Evolutionary conservation across 768 basidiomycete species (phyloP).

Genomic region (Rhizopogon vesiculosus): DNA sequence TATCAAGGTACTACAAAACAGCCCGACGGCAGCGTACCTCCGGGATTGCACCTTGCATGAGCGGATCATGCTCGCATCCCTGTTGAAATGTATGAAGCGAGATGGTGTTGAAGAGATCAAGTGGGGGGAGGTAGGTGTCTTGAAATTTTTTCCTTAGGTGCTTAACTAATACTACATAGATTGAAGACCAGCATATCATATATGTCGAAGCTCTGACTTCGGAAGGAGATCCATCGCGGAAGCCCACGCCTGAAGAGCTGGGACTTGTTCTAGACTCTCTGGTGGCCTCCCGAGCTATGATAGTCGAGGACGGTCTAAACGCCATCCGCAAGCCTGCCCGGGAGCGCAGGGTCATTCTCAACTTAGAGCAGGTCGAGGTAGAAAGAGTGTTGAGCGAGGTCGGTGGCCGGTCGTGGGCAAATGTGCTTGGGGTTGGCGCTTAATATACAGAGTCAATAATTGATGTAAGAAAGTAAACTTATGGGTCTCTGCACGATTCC

Average conservation of each 20-base stretch:
- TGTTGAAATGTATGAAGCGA: constrained; percentile 76
- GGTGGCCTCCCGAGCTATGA: constrained; percentile 69
- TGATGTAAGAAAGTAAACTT: no score
- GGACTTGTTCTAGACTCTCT: constrained; percentile 69
- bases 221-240: constrained; percentile 50
- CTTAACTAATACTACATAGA: constrained; percentile 31
- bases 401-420: constrained; percentile 68
- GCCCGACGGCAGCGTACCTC: constrained; percentile 81
- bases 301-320: constrained; percentile 60
- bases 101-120: constrained; percentile 86
- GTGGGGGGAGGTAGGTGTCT: constrained; percentile 65
- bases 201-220: constrained; percentile 63
- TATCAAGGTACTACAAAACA: constrained; percentile 83
- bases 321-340: constrained; percentile 50
- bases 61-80: constrained; percentile 78
- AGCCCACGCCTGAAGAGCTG: constrained; percentile 62
- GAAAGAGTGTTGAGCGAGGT: constrained; percentile 82
- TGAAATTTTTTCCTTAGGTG: not conserved
- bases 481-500: no score
- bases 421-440: constrained; percentile 26
- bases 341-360: constrained; percentile 74
- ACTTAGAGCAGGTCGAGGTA: constrained; percentile 79
- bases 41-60: constrained; percentile 84
- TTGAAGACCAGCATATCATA: constrained; percentile 70
- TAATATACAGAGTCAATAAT: not conserved